A percentile compares a stretch with the other conserved stretches of the same genome.
Evolutionary conservation across 495 filamentous ascomycete species (phyloP).

Genomic region (Chaetomium cochliodes): DNA sequence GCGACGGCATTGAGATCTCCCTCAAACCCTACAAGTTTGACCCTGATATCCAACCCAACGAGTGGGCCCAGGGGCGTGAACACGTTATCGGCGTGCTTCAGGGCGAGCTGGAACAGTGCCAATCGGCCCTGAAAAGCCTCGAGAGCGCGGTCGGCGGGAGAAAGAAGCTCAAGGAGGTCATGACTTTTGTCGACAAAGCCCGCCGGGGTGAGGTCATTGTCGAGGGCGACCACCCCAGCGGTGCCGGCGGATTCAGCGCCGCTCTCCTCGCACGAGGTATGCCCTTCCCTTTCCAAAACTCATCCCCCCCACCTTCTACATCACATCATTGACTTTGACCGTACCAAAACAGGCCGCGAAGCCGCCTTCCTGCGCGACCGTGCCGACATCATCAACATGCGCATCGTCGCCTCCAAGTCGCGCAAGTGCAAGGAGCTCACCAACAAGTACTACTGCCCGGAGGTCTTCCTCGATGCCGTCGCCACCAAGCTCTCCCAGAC

Average conservation of each 20-base stretch:
- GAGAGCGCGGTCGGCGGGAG: slow-evolving; percentile 74
- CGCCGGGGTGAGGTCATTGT: slow-evolving; percentile 78
- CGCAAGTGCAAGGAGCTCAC: slow-evolving; percentile 77
- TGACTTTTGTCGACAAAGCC: slow-evolving; percentile 84
- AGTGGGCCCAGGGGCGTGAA: slow-evolving; percentile 82
- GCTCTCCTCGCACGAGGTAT: slow-evolving; percentile 76
- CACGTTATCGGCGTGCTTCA: slow-evolving; percentile 75
- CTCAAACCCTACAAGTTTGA: slow-evolving; percentile 99
- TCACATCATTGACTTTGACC: not conserved
- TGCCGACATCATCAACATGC: slow-evolving; percentile 84
- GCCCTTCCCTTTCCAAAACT: not conserved
- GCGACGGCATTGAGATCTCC: slow-evolving; percentile 98
- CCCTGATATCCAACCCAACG: slow-evolving; percentile 85
- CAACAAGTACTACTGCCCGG: slow-evolving; percentile 96
- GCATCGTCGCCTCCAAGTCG: slow-evolving; percentile 77
- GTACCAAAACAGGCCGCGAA: slow-evolving; percentile 64
- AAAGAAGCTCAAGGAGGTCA: slow-evolving; percentile 84
- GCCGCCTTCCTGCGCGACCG: slow-evolving; percentile 90
- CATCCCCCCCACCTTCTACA: slow-evolving; percentile 1
- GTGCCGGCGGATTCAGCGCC: slow-evolving; percentile 88
- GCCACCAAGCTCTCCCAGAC: slow-evolving; percentile 93
- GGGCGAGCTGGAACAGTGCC: slow-evolving; percentile 78
- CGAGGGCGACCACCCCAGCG: slow-evolving; percentile 76
- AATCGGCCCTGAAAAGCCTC: slow-evolving; percentile 69
- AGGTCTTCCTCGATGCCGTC: slow-evolving; percentile 95